A percentile compares a stretch with the other conserved stretches of the same genome.
Evolutionary conservation across 192 early-diverging fungal genomes (phyloP).

Genomic region (Coemansia sp.): DNA sequence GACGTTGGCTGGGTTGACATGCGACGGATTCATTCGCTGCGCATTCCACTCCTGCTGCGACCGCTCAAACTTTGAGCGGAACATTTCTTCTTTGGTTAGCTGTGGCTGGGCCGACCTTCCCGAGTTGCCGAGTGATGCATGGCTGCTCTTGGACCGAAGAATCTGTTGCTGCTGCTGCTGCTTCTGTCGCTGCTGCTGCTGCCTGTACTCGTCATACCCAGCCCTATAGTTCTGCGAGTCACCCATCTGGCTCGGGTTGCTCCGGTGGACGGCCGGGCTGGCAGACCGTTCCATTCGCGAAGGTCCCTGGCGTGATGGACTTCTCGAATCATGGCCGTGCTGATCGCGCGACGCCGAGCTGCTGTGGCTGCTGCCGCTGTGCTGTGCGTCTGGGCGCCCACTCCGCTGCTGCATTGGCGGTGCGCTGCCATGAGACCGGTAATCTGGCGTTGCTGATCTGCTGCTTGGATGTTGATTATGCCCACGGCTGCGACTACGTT

Average conservation of each 20-base stretch:
- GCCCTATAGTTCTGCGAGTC: slow-evolving; percentile 35
- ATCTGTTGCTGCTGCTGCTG: slow-evolving; percentile 23
- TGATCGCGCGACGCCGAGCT: slow-evolving; percentile 25
- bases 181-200: slow-evolving; percentile 33
- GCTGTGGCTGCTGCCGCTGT: slow-evolving; percentile 20
- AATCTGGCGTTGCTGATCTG: slow-evolving; percentile 12
- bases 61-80: slow-evolving; percentile 50
- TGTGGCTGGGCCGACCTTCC: slow-evolving; percentile 12
- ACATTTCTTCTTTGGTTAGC: slow-evolving; percentile 45
- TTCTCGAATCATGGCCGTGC: neutral
- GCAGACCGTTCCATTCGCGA: slow-evolving; percentile 17
- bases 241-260: slow-evolving; percentile 10
- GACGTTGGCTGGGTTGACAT: slow-evolving; percentile 23
- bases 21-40: slow-evolving; percentile 15
- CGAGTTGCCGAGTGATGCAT: slow-evolving; percentile 5
- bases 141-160: slow-evolving; percentile 34
- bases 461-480: slow-evolving; percentile 18
- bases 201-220: slow-evolving; percentile 47
- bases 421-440: slow-evolving; percentile 20
- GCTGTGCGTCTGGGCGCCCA: slow-evolving; percentile 9
- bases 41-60: slow-evolving; percentile 51
- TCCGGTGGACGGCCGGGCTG: slow-evolving; percentile 14
- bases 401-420: slow-evolving; percentile 8
- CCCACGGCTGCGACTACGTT: slow-evolving; percentile 24
- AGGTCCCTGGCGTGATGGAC: slow-evolving; percentile 5